Evolutionary conservation across 129 eudicot species (phyloP).

Genomic region (Centaurea solstitialis): DNA sequence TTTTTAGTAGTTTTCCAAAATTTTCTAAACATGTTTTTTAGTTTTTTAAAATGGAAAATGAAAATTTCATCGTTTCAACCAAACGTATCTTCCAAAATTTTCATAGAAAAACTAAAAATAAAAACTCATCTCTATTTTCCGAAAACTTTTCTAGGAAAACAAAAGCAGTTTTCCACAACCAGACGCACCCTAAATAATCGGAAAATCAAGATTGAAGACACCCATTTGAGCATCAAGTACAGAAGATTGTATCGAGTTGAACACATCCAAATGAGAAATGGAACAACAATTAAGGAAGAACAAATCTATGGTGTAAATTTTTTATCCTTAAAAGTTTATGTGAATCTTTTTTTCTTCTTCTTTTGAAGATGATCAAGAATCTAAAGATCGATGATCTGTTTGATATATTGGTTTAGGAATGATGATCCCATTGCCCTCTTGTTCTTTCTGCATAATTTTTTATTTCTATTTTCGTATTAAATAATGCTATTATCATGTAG

Average conservation of each 20-base stretch:
- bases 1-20: no score
- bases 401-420: conserved; percentile 1
- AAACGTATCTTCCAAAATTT: no score
- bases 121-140: no score
- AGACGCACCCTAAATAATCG: no score
- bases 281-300: conserved; percentile 1
- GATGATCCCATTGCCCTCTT: conserved; percentile 3
- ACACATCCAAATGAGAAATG: background rate
- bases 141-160: no score
- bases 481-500: conserved; percentile 8
- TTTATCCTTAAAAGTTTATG: conserved; percentile 10
- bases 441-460: conserved; percentile 8
- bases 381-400: background rate
- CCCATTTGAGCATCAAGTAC: conserved; percentile 18
- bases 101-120: no score
- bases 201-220: background rate
- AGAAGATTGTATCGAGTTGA: background rate
- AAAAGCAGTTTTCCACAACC: no score
- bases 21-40: no score
- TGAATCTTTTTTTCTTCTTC: background rate
- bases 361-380: conserved; percentile 6
- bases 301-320: conserved; percentile 11
- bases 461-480: background rate
- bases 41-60: no score
- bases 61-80: no score